Conservation (phyloP, 345 rosid species). For the Lepidium didymum region DNA sequence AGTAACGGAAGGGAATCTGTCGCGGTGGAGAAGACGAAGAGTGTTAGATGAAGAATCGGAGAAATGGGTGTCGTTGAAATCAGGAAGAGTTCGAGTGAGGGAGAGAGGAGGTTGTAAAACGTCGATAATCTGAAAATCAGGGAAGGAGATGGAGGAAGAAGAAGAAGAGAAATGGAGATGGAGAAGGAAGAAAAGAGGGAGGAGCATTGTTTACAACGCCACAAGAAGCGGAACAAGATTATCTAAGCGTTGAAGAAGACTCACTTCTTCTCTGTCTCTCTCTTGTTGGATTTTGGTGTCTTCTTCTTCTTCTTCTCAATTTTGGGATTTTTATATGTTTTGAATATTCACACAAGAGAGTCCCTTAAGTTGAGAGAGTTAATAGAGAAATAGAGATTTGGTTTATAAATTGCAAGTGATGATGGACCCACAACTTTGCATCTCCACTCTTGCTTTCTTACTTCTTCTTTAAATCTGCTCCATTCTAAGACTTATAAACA, state of each 20-base stretch:
- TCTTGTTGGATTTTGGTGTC: constrained; percentile 28
- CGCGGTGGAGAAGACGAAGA: constrained; percentile 64
- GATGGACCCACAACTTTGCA: too few relatives aligned
- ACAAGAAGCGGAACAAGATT: too few relatives aligned
- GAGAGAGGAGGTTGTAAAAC: constrained; percentile 21
- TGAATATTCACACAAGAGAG: too few relatives aligned
- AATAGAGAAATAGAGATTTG: not conserved
- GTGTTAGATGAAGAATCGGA: constrained; percentile 15
- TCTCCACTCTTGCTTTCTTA: too few relatives aligned
- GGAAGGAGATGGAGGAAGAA: constrained; percentile 22
- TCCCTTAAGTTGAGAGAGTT: not conserved
- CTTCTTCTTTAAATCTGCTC: not conserved
- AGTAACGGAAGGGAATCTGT: constrained; percentile 28
- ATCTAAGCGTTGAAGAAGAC: not conserved
- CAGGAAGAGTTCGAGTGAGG: constrained; percentile 14
- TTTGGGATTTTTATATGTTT: not conserved
- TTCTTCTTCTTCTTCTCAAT: constrained; percentile 32
- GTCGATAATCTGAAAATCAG: constrained; percentile 29
- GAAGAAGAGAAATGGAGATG: constrained; percentile 4
- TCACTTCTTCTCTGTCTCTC: not conserved
- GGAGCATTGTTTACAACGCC: constrained; percentile 31
- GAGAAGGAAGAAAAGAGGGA: constrained; percentile 18
- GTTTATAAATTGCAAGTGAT: constrained; percentile 44
- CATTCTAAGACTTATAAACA: not conserved
- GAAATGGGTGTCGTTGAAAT: constrained; percentile 19